These are phyloP conservation scores for Heterobasidion parviporum DNA, from an alignment of 1,284 basidiomycete species.

Conservation along the genomic window DNA sequence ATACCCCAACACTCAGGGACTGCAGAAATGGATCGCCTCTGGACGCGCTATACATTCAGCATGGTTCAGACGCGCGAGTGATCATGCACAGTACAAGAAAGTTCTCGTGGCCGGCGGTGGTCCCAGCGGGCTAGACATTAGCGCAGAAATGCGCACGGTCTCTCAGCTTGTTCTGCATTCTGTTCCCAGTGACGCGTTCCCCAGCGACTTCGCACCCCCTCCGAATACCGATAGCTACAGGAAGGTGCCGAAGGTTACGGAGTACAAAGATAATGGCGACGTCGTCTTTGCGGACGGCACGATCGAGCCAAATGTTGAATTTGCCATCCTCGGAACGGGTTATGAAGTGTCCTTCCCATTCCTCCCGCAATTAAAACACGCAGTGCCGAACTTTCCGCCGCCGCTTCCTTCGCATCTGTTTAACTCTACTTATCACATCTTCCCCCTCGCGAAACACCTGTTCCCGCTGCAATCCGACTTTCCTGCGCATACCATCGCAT, in stretches of 20 bases:
- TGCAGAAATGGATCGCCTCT: slow-evolving; percentile 44
- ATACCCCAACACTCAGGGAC: slow-evolving; percentile 49
- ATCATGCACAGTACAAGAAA: slow-evolving; percentile 28
- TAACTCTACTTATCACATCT: slow-evolving; percentile 58
- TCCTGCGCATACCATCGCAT: slow-evolving; percentile 47
- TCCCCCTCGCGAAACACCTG: slow-evolving; percentile 49
- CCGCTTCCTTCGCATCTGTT: slow-evolving; percentile 40
- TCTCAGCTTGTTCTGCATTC: slow-evolving; percentile 50
- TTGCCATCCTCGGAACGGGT: slow-evolving; percentile 67
- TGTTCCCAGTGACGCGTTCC: slow-evolving; percentile 25
- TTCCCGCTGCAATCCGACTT: slow-evolving; percentile 41
- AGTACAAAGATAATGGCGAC: slow-evolving; percentile 33
- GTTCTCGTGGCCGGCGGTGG: slow-evolving; percentile 67
- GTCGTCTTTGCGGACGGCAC: slow-evolving; percentile 56
- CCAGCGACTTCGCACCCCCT: slow-evolving; percentile 10
- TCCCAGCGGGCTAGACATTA: slow-evolving; percentile 61
- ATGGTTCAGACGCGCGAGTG: slow-evolving; percentile 53
- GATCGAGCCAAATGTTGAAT: slow-evolving; percentile 43
- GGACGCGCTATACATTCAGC: slow-evolving; percentile 52
- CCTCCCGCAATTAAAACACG: slow-evolving; percentile 28
- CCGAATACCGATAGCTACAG: slow-evolving; percentile 31
- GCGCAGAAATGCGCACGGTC: slow-evolving; percentile 40
- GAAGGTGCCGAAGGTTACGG: slow-evolving; percentile 32
- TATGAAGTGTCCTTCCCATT: slow-evolving; percentile 61
- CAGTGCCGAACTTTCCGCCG: slow-evolving; percentile 33